These are phyloP conservation scores for Microsporum canis DNA, from an alignment of 2,329 filamentous ascomycete genomes.

Conservation along the genomic window DNA sequence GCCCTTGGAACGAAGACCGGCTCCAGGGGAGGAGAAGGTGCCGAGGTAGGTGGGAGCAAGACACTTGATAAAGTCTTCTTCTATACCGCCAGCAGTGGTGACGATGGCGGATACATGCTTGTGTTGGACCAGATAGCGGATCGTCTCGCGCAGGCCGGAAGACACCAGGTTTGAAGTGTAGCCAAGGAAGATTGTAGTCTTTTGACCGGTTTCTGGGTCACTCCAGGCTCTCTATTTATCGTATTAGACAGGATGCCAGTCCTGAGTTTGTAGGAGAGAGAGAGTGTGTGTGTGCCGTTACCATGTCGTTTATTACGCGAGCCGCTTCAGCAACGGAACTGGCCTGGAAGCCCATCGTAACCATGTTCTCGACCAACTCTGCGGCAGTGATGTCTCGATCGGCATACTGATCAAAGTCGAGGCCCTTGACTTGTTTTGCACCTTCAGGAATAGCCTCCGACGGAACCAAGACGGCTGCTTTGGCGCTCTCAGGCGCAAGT, in stretches of 20 bases:
- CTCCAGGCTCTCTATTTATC: constrained; percentile 58
- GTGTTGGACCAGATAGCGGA: constrained; percentile 88
- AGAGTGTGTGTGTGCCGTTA: constrained; percentile 30
- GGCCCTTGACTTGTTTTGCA: constrained; percentile 71
- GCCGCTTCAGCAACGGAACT: constrained; percentile 75
- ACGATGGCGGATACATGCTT: constrained; percentile 87
- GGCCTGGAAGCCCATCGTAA: constrained; percentile 74
- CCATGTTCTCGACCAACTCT: constrained; percentile 71
- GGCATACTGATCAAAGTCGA: constrained; percentile 80
- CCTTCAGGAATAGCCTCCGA: constrained; percentile 71
- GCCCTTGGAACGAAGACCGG: constrained; percentile 67
- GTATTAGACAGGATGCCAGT: background rate
- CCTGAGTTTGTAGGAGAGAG: background rate
- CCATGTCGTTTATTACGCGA: constrained; percentile 92
- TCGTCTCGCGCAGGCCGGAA: constrained; percentile 78
- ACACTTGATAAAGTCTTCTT: constrained; percentile 98
- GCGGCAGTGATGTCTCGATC: constrained; percentile 65
- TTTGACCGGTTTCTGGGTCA: constrained; percentile 64
- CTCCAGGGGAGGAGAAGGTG: constrained; percentile 66
- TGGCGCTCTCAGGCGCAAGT: constrained; percentile 46
- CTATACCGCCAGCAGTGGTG: constrained; percentile 86
- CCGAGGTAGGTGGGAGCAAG: constrained; percentile 88
- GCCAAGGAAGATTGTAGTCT: constrained; percentile 89
- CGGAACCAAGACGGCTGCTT: constrained; percentile 71
- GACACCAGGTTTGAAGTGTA: constrained; percentile 98